A percentile compares a stretch with the other conserved stretches of the same genome.
These are phyloP conservation scores for Termitomyces sp. DNA, from an alignment of 768 basidiomycete species.

Conservation along the genomic window DNA sequence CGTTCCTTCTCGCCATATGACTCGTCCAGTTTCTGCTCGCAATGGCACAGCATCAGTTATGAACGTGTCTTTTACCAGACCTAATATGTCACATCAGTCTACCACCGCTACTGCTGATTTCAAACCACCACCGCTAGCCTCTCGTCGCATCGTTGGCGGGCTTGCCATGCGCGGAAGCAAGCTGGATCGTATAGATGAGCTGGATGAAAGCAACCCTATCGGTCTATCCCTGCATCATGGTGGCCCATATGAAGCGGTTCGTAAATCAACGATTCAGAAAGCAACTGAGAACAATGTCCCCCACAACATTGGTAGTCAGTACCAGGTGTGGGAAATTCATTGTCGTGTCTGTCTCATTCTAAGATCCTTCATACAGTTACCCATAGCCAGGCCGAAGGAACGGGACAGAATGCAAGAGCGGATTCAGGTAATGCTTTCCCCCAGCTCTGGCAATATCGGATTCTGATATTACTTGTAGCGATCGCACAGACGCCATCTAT, in stretches of 20 bases:
- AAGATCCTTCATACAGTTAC: constrained; percentile 1
- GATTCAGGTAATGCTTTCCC: constrained; percentile 5
- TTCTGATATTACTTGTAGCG: constrained; percentile 1
- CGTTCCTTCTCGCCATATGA: constrained; percentile 2
- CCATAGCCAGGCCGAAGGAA: neutral
- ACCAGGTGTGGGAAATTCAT: constrained; percentile 8
- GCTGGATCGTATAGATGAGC: constrained; percentile 71
- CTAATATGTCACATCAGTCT: constrained; percentile 17
- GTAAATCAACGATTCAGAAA: constrained; percentile 24
- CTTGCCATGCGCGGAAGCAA: constrained; percentile 18
- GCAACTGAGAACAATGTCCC: constrained; percentile 14
- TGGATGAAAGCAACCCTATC: constrained; percentile 71
- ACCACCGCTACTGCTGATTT: constrained; percentile 18
- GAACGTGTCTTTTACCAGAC: constrained; percentile 13
- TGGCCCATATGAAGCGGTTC: constrained; percentile 70
- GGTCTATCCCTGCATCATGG: constrained; percentile 61
- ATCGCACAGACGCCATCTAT: constrained; percentile 1
- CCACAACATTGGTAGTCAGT: constrained; percentile 19
- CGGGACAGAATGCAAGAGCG: constrained; percentile 3
- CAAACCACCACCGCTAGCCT: constrained; percentile 11
- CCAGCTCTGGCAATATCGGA: neutral
- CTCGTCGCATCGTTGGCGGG: constrained; percentile 13
- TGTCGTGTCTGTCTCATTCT: neutral
- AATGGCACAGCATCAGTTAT: constrained; percentile 13
- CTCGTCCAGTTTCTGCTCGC: constrained; percentile 13